phyloP scores from a whole-genome alignment of 176 grass and related monocot species.

The Carex parvula region DNA sequence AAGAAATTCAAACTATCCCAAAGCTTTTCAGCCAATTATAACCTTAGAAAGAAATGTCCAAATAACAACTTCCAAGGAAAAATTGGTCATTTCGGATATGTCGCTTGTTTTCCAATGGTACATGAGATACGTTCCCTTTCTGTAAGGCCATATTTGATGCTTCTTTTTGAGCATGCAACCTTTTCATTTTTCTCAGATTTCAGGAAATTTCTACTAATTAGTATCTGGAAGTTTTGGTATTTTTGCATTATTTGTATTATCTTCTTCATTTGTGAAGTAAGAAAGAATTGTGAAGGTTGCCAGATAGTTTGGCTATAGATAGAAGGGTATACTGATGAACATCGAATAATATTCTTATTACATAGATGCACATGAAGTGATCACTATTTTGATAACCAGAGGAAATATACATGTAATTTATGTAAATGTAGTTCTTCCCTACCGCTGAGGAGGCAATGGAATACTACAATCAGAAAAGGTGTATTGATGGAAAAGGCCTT shows the following conservation, averaged over 20 bases:
- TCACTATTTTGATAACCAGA: background rate
- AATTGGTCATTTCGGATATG: background rate
- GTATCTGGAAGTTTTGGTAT: background rate
- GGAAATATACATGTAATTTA: background rate
- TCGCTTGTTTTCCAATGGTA: background rate
- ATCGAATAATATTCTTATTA: background rate
- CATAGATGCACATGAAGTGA: background rate
- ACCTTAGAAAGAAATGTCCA: background rate
- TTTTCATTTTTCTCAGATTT: background rate
- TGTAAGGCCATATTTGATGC: background rate
- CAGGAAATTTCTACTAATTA: background rate
- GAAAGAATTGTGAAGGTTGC: background rate
- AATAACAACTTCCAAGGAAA: background rate
- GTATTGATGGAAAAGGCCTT: constrained; percentile 93
- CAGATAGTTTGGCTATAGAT: background rate
- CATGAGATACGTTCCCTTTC: background rate
- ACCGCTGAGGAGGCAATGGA: constrained; percentile 96
- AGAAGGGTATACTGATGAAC: background rate
- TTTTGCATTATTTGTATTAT: background rate
- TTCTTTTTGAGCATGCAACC: background rate
- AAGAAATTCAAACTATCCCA: background rate
- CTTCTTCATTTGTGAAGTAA: background rate
- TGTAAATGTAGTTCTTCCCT: constrained; percentile 77
- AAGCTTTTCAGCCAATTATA: background rate
- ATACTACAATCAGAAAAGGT: constrained; percentile 99